Evolutionary conservation across 139 green algal species (phyloP).

Genomic region (Tetraselmis striata): DNA sequence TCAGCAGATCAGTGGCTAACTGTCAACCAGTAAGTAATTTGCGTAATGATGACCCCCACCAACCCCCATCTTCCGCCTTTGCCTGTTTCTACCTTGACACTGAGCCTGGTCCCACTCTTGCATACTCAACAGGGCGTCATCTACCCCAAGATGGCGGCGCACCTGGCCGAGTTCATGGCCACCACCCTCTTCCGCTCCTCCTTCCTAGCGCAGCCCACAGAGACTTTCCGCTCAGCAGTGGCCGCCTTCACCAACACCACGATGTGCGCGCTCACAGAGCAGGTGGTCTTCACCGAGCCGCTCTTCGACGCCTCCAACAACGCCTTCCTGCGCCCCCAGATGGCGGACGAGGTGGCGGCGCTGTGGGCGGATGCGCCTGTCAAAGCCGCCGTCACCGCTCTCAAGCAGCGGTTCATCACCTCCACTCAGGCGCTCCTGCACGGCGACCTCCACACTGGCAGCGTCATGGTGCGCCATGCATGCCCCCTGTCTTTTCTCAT

Average conservation of each 20-base stretch:
- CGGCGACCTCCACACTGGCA: conserved; percentile 94
- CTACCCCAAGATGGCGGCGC: conserved; percentile 63
- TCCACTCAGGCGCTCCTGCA: conserved; percentile 83
- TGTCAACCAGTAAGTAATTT: no score
- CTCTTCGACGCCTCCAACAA: conserved; percentile 65
- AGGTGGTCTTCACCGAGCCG: conserved; percentile 94
- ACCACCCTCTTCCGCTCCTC: conserved; percentile 81
- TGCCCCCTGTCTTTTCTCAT: no score
- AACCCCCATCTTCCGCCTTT: no score
- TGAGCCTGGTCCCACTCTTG: no score
- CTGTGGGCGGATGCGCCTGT: conserved; percentile 61
- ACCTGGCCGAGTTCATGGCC: conserved; percentile 72
- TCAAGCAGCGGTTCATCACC: conserved; percentile 78
- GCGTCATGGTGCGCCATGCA: conserved; percentile 89
- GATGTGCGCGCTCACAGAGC: conserved; percentile 90
- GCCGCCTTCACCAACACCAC: conserved; percentile 67
- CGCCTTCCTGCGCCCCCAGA: conserved; percentile 69
- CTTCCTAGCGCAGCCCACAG: conserved; percentile 55
- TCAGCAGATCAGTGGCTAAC: no score
- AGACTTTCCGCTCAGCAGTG: conserved; percentile 31
- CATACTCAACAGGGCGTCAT: conserved; percentile 46
- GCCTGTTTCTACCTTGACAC: no score
- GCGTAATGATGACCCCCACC: no score
- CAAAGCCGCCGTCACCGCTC: conserved; percentile 49
- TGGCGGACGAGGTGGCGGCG: conserved; percentile 63